Evolutionary conservation across 75 land plant genomes (phyloP), one percentile per base, ranked within the genome.

Genomic region (Isoetes taiwanensis): DNA sequence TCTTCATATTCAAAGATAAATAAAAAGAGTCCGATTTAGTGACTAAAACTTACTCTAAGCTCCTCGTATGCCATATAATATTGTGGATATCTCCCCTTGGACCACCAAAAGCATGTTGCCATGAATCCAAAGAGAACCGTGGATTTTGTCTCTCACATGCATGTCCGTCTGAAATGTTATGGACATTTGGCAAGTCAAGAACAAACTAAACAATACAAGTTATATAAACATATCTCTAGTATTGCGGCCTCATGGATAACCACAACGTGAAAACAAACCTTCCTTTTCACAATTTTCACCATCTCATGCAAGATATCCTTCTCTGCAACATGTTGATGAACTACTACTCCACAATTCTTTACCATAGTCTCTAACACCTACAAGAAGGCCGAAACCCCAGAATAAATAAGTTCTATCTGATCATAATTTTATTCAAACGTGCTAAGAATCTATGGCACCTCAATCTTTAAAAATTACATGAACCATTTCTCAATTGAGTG

Each of bases 61-160:
- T 90, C 88, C 29, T 78, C 81, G 66, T 86, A 86, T 26, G 88
- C 97, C 42, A 73, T 72, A 68, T 75, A 86, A 48, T 86, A 90
- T 72, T 90, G 97, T 43, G 97, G 93, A 68, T 83, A 86, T 74
- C 88, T 84, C 54, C 95, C 34, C 84, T 68, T 62, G 97, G 41
- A 32, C 97, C 94, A 55, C 97, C 97, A 76, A 90, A 90, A 38
- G 97, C 88, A 57, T 90, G 94, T 83, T 86, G 94, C 97, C 97
- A 90, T 21, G 88, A 84, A 54, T 86, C 91, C 30, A 90, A 64
- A 30, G 86, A 56, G n/a, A n/a, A 43, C 72, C 58, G 32, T 86
- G 63, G 63, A 86, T 80, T 64, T 90, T 86, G 40, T 90, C 97
- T 48, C 77, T 86, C 25, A 90, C 97, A 32, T 78, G 87, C 66